Percentiles rank a stretch among this genome's conserved stretches.
phyloP scores from a whole-genome alignment of 1,284 basidiomycete species.

The Fomitopsis betulina region DNA sequence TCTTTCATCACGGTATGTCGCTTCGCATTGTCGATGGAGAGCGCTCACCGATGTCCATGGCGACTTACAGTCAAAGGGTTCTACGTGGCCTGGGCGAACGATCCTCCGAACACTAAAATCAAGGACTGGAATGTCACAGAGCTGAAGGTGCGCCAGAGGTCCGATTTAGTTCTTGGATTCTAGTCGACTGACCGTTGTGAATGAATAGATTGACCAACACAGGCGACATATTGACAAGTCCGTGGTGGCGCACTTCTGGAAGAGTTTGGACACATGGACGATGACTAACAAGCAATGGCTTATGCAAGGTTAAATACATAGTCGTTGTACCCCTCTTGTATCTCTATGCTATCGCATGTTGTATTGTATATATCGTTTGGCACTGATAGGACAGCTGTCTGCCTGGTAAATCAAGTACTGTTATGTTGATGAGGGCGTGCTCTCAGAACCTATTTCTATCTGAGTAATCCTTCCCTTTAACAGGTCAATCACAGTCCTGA shows the following conservation, averaged over 20 bases:
- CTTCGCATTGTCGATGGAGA: not conserved
- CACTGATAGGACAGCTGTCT: not conserved
- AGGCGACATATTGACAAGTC: constrained; percentile 94
- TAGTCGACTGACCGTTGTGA: not conserved
- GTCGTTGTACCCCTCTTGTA: not conserved
- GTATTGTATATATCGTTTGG: not conserved
- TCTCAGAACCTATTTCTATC: constrained; percentile 4
- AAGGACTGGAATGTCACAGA: constrained; percentile 97
- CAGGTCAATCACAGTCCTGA: constrained; percentile 59
- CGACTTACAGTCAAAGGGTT: constrained; percentile 76
- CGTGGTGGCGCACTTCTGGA: constrained; percentile 94
- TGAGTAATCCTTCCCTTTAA: constrained; percentile 48
- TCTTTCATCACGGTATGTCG: constrained; percentile 89
- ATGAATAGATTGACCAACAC: constrained; percentile 76
- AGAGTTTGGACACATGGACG: constrained; percentile 85
- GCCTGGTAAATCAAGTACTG: not conserved
- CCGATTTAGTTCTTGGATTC: too few species aligned
- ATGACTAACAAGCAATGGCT: constrained; percentile 74
- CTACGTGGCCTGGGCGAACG: constrained; percentile 91
- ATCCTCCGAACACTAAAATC: constrained; percentile 83
- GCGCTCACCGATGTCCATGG: not conserved
- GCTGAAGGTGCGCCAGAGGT: constrained; percentile 66
- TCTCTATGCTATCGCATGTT: not conserved
- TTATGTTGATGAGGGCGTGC: not conserved
- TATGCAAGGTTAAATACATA: constrained; percentile 32